Evolutionary conservation across 2,329 filamentous ascomycete species (phyloP).

Genomic region (Trichophyton verrucosum): DNA sequence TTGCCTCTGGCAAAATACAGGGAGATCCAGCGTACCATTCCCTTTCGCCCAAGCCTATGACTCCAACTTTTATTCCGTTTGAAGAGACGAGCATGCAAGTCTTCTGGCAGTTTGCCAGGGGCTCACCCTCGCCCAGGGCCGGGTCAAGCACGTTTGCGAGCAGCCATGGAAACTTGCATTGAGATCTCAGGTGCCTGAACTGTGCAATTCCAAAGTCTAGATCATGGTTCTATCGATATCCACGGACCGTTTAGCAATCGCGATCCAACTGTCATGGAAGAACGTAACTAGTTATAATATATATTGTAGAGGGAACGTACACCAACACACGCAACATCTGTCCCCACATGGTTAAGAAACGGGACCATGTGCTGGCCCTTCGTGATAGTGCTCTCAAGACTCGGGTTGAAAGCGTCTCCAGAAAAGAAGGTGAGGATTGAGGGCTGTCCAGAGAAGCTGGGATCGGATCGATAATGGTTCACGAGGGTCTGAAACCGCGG

Average conservation of each 20-base stretch:
- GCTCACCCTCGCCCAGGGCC: constrained; percentile 59
- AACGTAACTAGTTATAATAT: neutral
- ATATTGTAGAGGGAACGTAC: constrained; percentile 38
- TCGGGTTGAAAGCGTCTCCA: constrained; percentile 86
- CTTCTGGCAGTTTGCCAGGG: constrained; percentile 62
- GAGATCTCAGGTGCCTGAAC: constrained; percentile 57
- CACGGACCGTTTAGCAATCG: constrained; percentile 1
- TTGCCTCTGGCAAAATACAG: neutral
- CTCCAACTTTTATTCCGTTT: constrained; percentile 73
- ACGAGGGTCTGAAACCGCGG: constrained; percentile 67
- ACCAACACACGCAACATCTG: constrained; percentile 69
- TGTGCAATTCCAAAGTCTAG: constrained; percentile 82
- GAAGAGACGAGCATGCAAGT: constrained; percentile 67
- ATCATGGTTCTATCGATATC: constrained; percentile 59
- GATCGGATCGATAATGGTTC: constrained; percentile 57
- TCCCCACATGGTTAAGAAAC: constrained; percentile 64
- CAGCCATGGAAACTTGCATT: constrained; percentile 81
- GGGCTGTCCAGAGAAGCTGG: constrained; percentile 50
- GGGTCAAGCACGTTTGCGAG: constrained; percentile 80
- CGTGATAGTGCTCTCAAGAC: constrained; percentile 74
- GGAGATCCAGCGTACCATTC: constrained; percentile 48
- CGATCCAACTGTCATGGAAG: neutral
- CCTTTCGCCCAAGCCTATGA: constrained; percentile 74
- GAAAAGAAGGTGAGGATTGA: constrained; percentile 70
- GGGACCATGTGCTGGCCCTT: constrained; percentile 88